These are phyloP conservation scores for Agaricus bisporus DNA, from an alignment of 768 basidiomycete genomes.

Conservation along the genomic window DNA sequence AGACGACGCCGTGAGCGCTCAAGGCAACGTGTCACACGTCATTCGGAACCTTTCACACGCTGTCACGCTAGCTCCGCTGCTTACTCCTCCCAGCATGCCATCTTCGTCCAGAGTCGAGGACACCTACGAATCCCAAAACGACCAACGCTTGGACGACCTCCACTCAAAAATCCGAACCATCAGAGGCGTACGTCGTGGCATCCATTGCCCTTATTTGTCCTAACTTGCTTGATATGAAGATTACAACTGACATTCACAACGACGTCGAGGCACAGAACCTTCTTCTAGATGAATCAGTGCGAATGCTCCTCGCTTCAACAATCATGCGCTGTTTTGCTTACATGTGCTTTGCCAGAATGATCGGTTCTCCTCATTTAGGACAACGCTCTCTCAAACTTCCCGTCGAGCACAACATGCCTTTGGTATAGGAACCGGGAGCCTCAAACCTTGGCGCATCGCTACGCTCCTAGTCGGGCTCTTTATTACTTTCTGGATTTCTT, in stretches of 20 bases:
- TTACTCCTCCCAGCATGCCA: slow-evolving; percentile 26
- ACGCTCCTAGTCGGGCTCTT: slow-evolving; percentile 51
- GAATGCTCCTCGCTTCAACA: slow-evolving; percentile 16
- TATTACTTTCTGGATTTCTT: slow-evolving; percentile 49
- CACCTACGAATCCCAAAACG: slow-evolving; percentile 81
- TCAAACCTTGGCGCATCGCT: slow-evolving; percentile 67
- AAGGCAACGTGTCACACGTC: neutral
- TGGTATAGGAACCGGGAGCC: slow-evolving; percentile 58
- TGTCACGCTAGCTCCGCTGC: neutral
- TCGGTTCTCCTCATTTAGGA: slow-evolving; percentile 60
- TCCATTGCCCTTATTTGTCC: neutral
- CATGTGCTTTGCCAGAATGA: slow-evolving; percentile 42
- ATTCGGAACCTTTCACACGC: neutral
- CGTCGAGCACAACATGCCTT: slow-evolving; percentile 69
- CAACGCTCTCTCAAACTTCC: slow-evolving; percentile 59
- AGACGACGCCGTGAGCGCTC: no score
- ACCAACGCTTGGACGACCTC: slow-evolving; percentile 76
- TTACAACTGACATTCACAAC: slow-evolving; percentile 83
- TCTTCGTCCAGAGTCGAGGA: slow-evolving; percentile 48
- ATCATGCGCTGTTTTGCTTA: neutral
- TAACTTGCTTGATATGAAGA: slow-evolving; percentile 30
- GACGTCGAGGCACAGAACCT: slow-evolving; percentile 82
- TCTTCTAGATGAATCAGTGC: slow-evolving; percentile 70
- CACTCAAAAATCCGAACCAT: slow-evolving; percentile 81
- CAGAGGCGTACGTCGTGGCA: slow-evolving; percentile 52